Evolutionary conservation across 2,329 filamentous ascomycete species (phyloP).

Genomic region (Cladosporium sp.): DNA sequence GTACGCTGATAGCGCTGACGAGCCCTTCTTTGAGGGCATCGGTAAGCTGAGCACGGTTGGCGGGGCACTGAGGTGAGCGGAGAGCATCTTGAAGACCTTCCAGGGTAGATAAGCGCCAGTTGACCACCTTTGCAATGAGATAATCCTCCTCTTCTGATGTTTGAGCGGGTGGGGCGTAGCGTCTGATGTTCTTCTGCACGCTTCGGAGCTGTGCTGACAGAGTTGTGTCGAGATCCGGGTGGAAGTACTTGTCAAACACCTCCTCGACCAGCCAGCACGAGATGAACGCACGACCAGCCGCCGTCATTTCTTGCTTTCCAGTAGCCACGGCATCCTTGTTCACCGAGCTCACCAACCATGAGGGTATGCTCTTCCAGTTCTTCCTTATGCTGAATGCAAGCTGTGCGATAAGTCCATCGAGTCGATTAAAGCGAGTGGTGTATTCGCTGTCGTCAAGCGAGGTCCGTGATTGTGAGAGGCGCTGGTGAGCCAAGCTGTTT

Average conservation of each 20-base stretch:
- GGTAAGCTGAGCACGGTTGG: conserved; percentile 63
- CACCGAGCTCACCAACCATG: conserved; percentile 77
- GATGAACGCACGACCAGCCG: conserved; percentile 85
- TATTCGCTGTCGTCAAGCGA: conserved; percentile 97
- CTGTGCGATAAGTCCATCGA: conserved; percentile 93
- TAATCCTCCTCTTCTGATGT: conserved; percentile 89
- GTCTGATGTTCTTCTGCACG: conserved; percentile 85
- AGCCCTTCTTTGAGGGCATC: conserved; percentile 66
- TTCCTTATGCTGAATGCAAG: conserved; percentile 95
- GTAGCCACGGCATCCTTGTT: conserved; percentile 83
- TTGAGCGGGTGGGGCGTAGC: conserved; percentile 69
- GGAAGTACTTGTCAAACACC: conserved; percentile 89
- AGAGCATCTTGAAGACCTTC: conserved; percentile 81
- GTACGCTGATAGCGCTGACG: conserved; percentile 70
- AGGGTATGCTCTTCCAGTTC: conserved; percentile 80
- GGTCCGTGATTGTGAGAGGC: conserved; percentile 90
- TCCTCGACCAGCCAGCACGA: conserved; percentile 88
- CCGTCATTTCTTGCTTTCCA: conserved; percentile 97
- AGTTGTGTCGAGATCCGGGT: conserved; percentile 76
- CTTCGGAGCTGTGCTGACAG: conserved; percentile 79
- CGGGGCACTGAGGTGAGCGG: conserved; percentile 63
- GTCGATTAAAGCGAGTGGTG: conserved; percentile 78
- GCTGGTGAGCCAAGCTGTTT: conserved; percentile 95
- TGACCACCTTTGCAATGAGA: conserved; percentile 80
- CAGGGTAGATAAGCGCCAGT: conserved; percentile 90